These are phyloP conservation scores for Cucurbita argyrosperma DNA, from an alignment of 306 rosid species.

Conservation along the genomic window DNA sequence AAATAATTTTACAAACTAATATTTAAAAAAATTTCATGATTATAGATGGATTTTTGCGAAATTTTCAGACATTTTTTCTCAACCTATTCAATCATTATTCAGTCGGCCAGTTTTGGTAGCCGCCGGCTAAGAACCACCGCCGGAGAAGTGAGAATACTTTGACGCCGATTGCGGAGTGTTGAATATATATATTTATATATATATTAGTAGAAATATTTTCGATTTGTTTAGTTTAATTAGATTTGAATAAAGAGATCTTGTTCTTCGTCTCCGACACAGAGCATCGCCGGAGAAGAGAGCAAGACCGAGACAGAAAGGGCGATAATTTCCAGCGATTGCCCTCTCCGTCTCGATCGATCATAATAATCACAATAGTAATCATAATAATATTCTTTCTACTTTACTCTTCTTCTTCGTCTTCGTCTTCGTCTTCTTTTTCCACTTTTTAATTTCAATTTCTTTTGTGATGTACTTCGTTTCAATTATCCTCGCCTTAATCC, in stretches of 20 bases:
- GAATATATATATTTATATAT: background rate
- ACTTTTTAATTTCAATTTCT: background rate
- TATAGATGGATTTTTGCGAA: too few species aligned
- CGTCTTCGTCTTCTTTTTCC: background rate
- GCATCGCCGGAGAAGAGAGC: slow-evolving; percentile 8
- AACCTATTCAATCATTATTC: background rate
- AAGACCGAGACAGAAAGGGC: slow-evolving; percentile 12
- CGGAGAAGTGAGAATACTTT: background rate
- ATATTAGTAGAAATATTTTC: background rate
- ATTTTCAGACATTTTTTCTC: too few species aligned
- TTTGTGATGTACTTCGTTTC: background rate
- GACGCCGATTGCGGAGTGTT: background rate
- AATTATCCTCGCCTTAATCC: background rate
- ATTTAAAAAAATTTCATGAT: too few species aligned
- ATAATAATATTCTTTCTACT: background rate
- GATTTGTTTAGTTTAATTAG: background rate
- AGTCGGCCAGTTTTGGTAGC: background rate
- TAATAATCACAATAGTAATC: background rate
- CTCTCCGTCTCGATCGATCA: slow-evolving; percentile 6
- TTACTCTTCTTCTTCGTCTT: background rate
- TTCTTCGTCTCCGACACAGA: background rate
- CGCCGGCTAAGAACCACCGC: background rate
- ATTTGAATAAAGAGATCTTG: background rate
- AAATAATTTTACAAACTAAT: too few species aligned
- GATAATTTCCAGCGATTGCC: background rate